These are phyloP conservation scores for Heracleum sosnowskyi DNA, from an alignment of 129 eudicot genomes.

Conservation along the genomic window DNA sequence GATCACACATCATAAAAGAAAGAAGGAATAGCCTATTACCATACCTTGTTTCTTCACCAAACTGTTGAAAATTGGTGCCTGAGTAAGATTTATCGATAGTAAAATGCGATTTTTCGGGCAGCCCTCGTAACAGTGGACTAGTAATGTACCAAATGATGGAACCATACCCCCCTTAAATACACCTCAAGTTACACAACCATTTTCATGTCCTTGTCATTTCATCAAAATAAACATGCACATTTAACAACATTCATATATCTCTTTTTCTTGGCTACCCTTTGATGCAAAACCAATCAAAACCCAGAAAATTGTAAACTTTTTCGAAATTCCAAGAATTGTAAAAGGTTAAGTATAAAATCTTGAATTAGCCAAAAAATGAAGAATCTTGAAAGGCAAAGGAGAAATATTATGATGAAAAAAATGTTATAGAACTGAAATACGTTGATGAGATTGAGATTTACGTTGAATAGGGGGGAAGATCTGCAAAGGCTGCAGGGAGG, in stretches of 20 bases:
- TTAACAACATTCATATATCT: not conserved
- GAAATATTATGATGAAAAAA: not conserved
- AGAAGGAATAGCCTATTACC: not conserved
- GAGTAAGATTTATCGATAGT: not conserved
- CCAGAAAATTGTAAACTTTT: not conserved
- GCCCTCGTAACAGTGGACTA: not conserved
- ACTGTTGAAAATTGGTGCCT: not conserved
- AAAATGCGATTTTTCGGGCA: not conserved
- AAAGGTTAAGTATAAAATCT: not conserved
- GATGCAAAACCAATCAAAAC: conserved; percentile 3
- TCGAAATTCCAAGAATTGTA: not conserved
- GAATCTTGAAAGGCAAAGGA: not conserved
- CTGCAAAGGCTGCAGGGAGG: too few relatives aligned
- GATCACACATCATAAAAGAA: not conserved
- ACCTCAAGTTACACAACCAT: not conserved
- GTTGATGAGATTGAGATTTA: not conserved
- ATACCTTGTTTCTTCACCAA: conserved; percentile 7
- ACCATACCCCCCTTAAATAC: not conserved
- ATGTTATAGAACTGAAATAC: not conserved
- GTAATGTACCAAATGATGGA: not conserved
- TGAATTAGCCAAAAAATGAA: too few relatives aligned
- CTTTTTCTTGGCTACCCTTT: not conserved
- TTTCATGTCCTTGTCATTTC: not conserved
- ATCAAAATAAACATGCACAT: not conserved
- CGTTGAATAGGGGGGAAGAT: not conserved